Percentiles rank a stretch among this genome's conserved stretches.
Evolutionary conservation across 2,329 filamentous ascomycete species (phyloP).

Genomic region (Domatiomyces catenatus): DNA sequence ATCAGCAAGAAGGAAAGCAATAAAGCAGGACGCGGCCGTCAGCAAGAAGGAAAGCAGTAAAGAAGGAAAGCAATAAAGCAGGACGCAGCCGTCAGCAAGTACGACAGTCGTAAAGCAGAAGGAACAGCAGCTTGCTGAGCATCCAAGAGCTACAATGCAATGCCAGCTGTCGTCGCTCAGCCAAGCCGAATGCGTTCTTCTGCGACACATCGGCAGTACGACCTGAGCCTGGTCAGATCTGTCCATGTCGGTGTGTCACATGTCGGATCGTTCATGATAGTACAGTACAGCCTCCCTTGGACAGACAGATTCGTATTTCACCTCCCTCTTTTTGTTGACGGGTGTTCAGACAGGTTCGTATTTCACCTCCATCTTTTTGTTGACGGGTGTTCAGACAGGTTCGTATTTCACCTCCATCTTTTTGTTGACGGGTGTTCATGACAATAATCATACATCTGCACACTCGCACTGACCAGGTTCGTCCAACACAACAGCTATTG

Average conservation of each 20-base stretch:
- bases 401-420: not conserved
- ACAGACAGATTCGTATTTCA: not conserved
- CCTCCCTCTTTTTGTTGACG: not conserved
- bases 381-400: not conserved
- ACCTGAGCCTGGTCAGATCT: not conserved
- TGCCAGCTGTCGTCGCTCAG: not conserved
- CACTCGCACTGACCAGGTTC: not conserved
- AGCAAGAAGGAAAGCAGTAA: too few relatives aligned
- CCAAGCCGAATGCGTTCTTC: not conserved
- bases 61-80: too few relatives aligned
- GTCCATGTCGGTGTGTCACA: not conserved
- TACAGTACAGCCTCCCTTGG: too few relatives aligned
- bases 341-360: too few relatives aligned
- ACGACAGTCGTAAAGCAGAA: not conserved
- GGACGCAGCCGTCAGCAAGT: too few relatives aligned
- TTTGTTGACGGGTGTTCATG: not conserved
- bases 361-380: too few relatives aligned
- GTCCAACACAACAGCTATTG: not conserved
- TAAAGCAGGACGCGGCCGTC: not conserved
- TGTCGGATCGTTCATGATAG: not conserved
- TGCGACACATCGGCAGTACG: too few relatives aligned
- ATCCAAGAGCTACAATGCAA: not conserved
- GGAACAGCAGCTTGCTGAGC: not conserved
- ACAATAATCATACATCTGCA: not conserved
- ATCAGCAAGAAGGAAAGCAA: too few relatives aligned